phyloP scores from a whole-genome alignment of 2,329 filamentous ascomycete genomes.

The Xylaria sp. region DNA sequence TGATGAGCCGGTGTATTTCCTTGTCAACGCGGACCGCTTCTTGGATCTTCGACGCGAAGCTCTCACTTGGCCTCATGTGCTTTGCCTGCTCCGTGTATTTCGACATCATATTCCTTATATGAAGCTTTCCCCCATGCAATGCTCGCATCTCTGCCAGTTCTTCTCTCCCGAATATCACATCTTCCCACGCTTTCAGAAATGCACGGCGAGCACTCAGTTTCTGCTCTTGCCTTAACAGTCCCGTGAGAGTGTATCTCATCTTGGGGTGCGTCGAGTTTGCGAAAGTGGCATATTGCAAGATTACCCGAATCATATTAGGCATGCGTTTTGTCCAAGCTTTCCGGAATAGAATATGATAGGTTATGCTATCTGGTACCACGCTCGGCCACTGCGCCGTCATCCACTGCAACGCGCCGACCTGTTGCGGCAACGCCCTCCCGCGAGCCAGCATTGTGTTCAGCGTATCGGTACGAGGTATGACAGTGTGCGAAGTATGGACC shows the following conservation, averaged over 20 bases:
- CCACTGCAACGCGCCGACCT: constrained; percentile 13
- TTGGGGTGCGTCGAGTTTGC: constrained; percentile 13
- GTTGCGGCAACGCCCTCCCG: constrained; percentile 10
- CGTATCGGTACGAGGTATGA: constrained; percentile 25
- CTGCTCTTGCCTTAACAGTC: constrained; percentile 13
- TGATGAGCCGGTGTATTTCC: constrained; percentile 26
- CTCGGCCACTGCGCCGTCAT: constrained; percentile 23
- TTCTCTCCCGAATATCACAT: constrained; percentile 30
- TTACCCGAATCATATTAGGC: constrained; percentile 37
- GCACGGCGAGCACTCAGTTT: constrained; percentile 5
- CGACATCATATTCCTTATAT: constrained; percentile 12
- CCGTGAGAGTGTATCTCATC: constrained; percentile 28
- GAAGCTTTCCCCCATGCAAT: neutral
- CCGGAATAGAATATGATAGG: constrained; percentile 33
- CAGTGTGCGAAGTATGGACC: constrained; percentile 5
- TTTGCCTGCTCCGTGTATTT: constrained; percentile 19
- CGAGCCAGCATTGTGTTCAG: constrained; percentile 37
- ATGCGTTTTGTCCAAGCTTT: constrained; percentile 29
- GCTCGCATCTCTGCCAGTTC: constrained; percentile 25
- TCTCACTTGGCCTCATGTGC: constrained; percentile 11
- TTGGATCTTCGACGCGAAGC: constrained; percentile 26
- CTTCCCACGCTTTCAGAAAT: constrained; percentile 33
- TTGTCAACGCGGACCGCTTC: constrained; percentile 33
- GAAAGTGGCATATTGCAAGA: constrained; percentile 35
- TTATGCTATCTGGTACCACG: constrained; percentile 23